Evolutionary conservation across 2,329 filamentous ascomycete species (phyloP).

Genomic region (Pseudocercospora eumusae): DNA sequence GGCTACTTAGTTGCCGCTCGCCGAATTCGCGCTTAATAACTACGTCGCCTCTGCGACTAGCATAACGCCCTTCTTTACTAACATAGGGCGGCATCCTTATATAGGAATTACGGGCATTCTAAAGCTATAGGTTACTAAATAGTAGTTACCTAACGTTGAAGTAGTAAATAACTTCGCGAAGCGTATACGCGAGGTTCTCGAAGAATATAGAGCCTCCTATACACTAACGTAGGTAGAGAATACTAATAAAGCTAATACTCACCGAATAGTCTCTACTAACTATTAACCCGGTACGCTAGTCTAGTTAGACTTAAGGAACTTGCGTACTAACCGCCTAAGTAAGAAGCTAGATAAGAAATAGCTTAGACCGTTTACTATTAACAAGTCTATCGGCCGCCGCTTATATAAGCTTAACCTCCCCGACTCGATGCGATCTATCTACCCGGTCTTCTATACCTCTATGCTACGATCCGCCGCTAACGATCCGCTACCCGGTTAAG

Average conservation of each 20-base stretch:
- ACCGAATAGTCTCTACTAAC: neutral
- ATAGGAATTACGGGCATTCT: neutral
- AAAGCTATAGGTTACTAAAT: neutral
- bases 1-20: neutral
- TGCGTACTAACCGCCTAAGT: neutral
- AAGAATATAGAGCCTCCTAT: neutral
- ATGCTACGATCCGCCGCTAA: neutral
- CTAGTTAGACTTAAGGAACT: neutral
- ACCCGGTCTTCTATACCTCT: neutral
- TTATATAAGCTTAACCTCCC: neutral
- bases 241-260: neutral
- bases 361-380: neutral
- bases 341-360: neutral
- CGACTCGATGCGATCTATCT: neutral
- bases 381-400: neutral
- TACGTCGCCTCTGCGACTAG: neutral
- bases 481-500: neutral
- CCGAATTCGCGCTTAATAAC: conserved; percentile 12
- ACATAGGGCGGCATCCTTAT: neutral
- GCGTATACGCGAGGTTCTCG: neutral
- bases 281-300: neutral
- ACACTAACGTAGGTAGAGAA: neutral
- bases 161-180: neutral
- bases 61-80: conserved; percentile 10
- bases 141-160: neutral